Evolutionary conservation across 1,284 basidiomycete genomes (phyloP).

Genomic region (Apiotrichum gamsii): DNA sequence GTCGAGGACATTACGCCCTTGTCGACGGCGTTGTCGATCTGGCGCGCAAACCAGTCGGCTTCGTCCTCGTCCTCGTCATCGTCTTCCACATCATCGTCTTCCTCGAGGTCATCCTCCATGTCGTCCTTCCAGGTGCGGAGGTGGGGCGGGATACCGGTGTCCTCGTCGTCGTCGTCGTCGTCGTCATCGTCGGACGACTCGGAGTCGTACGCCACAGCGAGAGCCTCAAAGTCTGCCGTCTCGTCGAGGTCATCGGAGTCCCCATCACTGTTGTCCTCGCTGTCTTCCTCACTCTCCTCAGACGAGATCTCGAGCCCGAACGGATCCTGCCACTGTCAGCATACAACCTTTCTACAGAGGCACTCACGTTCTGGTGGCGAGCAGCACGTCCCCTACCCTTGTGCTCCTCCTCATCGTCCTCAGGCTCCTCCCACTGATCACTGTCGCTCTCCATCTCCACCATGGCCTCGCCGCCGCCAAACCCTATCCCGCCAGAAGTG

Average conservation of each 20-base stretch:
- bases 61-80: slow-evolving; percentile 17
- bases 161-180: background rate
- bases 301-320: background rate
- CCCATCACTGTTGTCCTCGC: slow-evolving; percentile 1
- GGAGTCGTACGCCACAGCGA: slow-evolving; percentile 13
- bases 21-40: slow-evolving; percentile 52
- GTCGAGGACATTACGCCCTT: slow-evolving; percentile 49
- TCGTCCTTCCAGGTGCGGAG: slow-evolving; percentile 14
- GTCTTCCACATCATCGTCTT: slow-evolving; percentile 15
- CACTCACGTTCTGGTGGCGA: too few species aligned
- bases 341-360: slow-evolving; percentile 3
- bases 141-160: slow-evolving; percentile 9
- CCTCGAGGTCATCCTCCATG: slow-evolving; percentile 18
- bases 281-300: slow-evolving; percentile 13
- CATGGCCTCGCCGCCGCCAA: slow-evolving; percentile 10
- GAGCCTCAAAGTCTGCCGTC: slow-evolving; percentile 10
- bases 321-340: slow-evolving; percentile 1
- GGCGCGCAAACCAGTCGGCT: slow-evolving; percentile 15
- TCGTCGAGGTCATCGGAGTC: slow-evolving; percentile 1
- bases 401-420: background rate
- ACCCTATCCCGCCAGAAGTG: slow-evolving; percentile 17
- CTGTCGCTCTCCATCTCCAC: slow-evolving; percentile 12
- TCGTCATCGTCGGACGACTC: slow-evolving; percentile 9
- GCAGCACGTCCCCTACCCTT: slow-evolving; percentile 14
- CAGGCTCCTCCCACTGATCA: slow-evolving; percentile 16